Percentiles rank a stretch among this genome's conserved stretches.
Evolutionary conservation across 1,139 yeast species (phyloP).

Genomic region (Pneumocystis wakefieldiae): DNA sequence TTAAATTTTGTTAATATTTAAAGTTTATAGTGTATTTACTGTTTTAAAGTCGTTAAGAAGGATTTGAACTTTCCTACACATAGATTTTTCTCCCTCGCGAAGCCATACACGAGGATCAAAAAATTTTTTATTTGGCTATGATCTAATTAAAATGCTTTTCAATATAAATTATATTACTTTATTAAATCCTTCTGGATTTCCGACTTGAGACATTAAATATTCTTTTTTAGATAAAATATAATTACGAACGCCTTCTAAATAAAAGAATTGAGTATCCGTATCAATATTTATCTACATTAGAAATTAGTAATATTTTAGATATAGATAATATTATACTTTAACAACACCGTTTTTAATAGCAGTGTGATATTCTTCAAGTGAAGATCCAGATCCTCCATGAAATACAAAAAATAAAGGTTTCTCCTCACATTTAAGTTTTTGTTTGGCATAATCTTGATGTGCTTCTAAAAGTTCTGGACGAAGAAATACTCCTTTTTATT

Average conservation of each 20-base stretch:
- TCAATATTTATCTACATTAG: slow-evolving; percentile 65
- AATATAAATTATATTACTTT: slow-evolving; percentile 56
- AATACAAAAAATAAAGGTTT: slow-evolving; percentile 91
- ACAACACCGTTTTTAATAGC: slow-evolving; percentile 92
- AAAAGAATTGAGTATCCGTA: slow-evolving; percentile 98
- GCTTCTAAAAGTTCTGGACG: slow-evolving; percentile 89
- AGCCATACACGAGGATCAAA: slow-evolving; percentile 99
- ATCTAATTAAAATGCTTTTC: not conserved
- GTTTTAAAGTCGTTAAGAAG: slow-evolving; percentile 71
- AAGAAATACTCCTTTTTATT: slow-evolving; percentile 54
- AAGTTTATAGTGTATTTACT: slow-evolving; percentile 16
- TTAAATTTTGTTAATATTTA: not conserved
- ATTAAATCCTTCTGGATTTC: slow-evolving; percentile 99
- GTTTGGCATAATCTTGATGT: slow-evolving; percentile 71
- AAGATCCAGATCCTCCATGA: slow-evolving; percentile 99
- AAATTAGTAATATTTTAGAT: slow-evolving; percentile 96
- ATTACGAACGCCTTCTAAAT: slow-evolving; percentile 91
- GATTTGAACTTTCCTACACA: slow-evolving; percentile 69
- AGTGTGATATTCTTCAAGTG: slow-evolving; percentile 78
- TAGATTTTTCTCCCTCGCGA: slow-evolving; percentile 99
- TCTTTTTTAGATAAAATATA: slow-evolving; percentile 92
- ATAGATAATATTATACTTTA: slow-evolving; percentile 98
- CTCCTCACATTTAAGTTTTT: slow-evolving; percentile 39
- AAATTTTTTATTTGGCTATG: slow-evolving; percentile 52
- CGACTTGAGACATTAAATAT: slow-evolving; percentile 74